Conservation (phyloP, 352 stramenopile genomes). For the Phytophthora chlamydospora region DNA sequence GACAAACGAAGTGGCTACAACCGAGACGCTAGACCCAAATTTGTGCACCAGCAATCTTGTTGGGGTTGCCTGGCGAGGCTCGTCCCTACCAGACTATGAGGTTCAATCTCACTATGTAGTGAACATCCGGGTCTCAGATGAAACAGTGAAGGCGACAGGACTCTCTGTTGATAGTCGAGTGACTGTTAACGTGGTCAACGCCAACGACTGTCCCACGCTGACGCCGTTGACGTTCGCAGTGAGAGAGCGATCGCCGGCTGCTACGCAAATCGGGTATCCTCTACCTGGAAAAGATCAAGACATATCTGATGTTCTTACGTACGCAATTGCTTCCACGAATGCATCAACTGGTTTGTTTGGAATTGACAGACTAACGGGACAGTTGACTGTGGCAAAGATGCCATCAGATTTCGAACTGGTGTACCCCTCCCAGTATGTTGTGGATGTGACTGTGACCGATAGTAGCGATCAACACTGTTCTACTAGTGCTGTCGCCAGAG, state of each 20-base stretch:
- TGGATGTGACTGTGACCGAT: constrained; percentile 53
- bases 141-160: constrained; percentile 39
- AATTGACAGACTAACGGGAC: constrained; percentile 54
- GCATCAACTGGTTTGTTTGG: constrained; percentile 39
- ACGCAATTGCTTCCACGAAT: constrained; percentile 37
- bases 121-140: constrained; percentile 36
- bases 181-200: constrained; percentile 44
- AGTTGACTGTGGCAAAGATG: constrained; percentile 44
- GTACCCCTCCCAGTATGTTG: constrained; percentile 38
- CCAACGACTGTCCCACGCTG: constrained; percentile 67
- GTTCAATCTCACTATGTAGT: constrained; percentile 37
- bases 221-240: constrained; percentile 44
- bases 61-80: constrained; percentile 18
- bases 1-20: constrained; percentile 4
- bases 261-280: constrained; percentile 54
- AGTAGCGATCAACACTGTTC: constrained; percentile 37
- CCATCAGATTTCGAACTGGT: constrained; percentile 40
- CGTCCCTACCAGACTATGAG: constrained; percentile 45
- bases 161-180: constrained; percentile 33
- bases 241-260: constrained; percentile 35
- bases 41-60: constrained; percentile 19
- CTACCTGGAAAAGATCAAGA: constrained; percentile 63
- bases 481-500: constrained; percentile 20
- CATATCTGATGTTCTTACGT: constrained; percentile 49
- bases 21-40: constrained; percentile 1